Evolutionary conservation across 1,284 basidiomycete genomes (phyloP), one percentile per base, ranked within the genome.

Genomic region (Cystobasidium slooffiae): DNA sequence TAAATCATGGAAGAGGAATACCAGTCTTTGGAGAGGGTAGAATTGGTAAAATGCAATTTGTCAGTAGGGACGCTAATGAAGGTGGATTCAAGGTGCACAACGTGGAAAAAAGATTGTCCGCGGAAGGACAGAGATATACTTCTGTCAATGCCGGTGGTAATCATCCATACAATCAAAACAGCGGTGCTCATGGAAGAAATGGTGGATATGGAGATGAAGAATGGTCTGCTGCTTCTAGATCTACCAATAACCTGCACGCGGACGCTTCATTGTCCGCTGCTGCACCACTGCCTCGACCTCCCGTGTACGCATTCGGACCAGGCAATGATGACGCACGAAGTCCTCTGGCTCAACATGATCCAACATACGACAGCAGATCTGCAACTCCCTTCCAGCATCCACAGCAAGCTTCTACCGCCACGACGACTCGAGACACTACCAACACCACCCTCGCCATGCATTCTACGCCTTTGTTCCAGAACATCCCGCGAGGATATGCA

Each of bases 401-500:
- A n/a, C 52, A 16, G 39, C 18, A 20, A 18, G 22, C 61, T 46
- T 49, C 43, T 20, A 49, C 10, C 37, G n/a, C 67, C 10, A 55
- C 47, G 51, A 22, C 55, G 4, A 37, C 14, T 22, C 64, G 64
- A 9, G 22, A 52, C 6, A 12, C 7, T 6, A 55, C 49, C 41
- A 37, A 24, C 16, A 67, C 18, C 37, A 39, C 49, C 1, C 46
- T 43, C 16, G n/a, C 41, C n/a, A 39, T 43, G 37, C 49, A 24
- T 16, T 41, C 46, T 16, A 7, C 64, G 1, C 49, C 64, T 2
- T n/a, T 67, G 16, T 31, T 49, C 4, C 31, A n/a, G 46, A 53
- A 12, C 22, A 88, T 88, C 8, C 88, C 89, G 6, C 84, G 86
- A 6, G 91, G 91, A 1, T 92, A 87, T 81, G 91, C 89, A 0